Percentiles rank a stretch among this genome's conserved stretches.
phyloP scores from a whole-genome alignment of 257 asterid species.

The Coffea canephora region DNA sequence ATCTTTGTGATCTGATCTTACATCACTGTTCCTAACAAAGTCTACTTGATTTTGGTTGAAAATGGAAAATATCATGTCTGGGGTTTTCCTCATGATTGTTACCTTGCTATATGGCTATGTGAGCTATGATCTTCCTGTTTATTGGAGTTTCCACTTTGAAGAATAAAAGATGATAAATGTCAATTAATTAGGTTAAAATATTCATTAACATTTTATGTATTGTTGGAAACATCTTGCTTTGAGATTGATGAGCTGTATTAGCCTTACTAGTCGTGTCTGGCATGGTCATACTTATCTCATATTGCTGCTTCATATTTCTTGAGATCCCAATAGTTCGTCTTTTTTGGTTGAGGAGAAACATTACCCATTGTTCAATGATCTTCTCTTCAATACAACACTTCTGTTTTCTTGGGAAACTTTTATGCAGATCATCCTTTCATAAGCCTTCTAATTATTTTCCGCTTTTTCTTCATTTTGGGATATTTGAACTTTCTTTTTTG shows the following conservation, averaged over 20 bases:
- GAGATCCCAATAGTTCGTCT: not conserved
- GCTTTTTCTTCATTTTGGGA: not conserved
- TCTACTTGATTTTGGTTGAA: not conserved
- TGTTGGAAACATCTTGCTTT: not conserved
- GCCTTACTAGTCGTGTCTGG: not conserved
- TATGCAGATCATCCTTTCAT: not conserved
- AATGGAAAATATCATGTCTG: too few species aligned
- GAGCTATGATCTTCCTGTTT: not conserved
- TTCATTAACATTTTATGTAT: not conserved
- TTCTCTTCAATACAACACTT: not conserved
- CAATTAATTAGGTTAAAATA: not conserved
- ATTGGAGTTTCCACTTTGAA: not conserved
- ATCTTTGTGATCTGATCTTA: too few species aligned
- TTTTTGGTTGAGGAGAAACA: not conserved
- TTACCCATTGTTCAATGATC: not conserved
- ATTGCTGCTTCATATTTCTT: not conserved
- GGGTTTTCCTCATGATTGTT: not conserved
- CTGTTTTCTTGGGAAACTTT: not conserved
- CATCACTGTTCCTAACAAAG: not conserved
- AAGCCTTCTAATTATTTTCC: not conserved
- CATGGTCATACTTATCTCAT: not conserved
- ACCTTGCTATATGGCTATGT: not conserved
- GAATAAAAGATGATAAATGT: not conserved
- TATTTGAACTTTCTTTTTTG: not conserved
- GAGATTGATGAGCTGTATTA: not conserved